Evolutionary conservation across 495 filamentous ascomycete genomes (phyloP), one percentile per base, ranked within the genome.

Genomic region (Aspergillus asperescens): DNA sequence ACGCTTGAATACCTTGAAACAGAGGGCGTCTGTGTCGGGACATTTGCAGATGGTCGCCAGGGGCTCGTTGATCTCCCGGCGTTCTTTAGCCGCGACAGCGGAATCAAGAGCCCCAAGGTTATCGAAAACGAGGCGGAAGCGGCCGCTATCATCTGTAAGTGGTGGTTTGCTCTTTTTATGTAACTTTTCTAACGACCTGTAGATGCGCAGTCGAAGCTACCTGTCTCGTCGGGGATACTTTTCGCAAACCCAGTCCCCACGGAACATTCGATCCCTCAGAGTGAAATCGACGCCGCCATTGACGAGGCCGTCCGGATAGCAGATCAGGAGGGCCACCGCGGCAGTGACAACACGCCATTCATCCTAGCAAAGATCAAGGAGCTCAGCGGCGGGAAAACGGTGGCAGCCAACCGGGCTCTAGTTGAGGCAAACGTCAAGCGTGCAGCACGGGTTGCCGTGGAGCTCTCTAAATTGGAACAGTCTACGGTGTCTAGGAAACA

Each of bases 1-100:
- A 98, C 93, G 1, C 76, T 98, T 2, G 93, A 98, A 71, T 95
- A 88, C 58, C 79, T 98, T 15, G 93, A 98, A 67, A 98, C 93
- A 0, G 87, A 95, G 65, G 93, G 93, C 5, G 90, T 87, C 24
- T 76, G 82, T 41, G 90, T 95, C 5, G 83, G 82, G 18, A 96
- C 93, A 0, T 98, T 96, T 75, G 83, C 89, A 3, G 88, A 94
- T 70, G 86, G 84, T 5, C 76, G 84, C 31, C 68, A 70, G 34
- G 81, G 80, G 25, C 65, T 74, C 8, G 78, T 95, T 16, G 86
- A 93, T 62, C 87, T 95, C 56, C 93, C 93, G 1, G 87, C 87
- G 3, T 98, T 98, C 66, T 98, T 85, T 78, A 84, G 84, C 4
- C 74, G 90, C 18, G 89, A 96, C 23, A 96, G 90, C 63, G 86